Evolutionary conservation across 495 filamentous ascomycete species (phyloP), one percentile per base, ranked within the genome.

Genomic region (Podospora anserina): DNA sequence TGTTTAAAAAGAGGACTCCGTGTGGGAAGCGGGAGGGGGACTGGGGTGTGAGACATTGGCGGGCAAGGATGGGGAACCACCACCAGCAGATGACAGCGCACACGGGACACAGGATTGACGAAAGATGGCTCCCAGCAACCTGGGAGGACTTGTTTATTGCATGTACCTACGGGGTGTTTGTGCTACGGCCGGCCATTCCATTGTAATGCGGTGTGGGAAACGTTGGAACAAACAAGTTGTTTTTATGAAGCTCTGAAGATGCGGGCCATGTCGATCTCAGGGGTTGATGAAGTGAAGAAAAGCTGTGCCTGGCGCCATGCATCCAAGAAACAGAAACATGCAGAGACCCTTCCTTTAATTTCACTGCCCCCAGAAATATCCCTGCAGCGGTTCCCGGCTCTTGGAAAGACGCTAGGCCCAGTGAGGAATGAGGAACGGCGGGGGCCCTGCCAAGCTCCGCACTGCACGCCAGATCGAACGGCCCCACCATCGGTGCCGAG

Each of bases 11-110:
- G 39, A 49, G 39, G 39, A 49, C 39, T 28, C 30, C 27, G 23
- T 30, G 30, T 39, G 61, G 61, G 15, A 32, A 19, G 30, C 13
- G 61, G 30, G 27, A 20, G 19, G 20, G 27, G 18, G 27, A 49
- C 61, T 16, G 34, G 61, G 61, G 61, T 63, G 28, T 63, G 61
- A 63, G n/a, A 63, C 61, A 63, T 63, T 63, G 5, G 61, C 32
- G 6, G 19, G 20, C 30, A 32, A 32, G 32, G 30, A 15, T 44
- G 27, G 30, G 30, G 4, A 32, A 32, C 30, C 30, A 32, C 30
- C 30, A 32, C 30, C 30, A 32, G 30, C 13, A 20, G 55, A 58
- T 58, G 55, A 58, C 55, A 58, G 55, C 39, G 15, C 39, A 49
- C 39, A 49, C 13, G 39, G 39, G 39, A 49, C 39, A 49, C 39